These are phyloP conservation scores for Chaetoceros muelleri DNA, from an alignment of 108 stramenopile genomes.

Conservation along the genomic window DNA sequence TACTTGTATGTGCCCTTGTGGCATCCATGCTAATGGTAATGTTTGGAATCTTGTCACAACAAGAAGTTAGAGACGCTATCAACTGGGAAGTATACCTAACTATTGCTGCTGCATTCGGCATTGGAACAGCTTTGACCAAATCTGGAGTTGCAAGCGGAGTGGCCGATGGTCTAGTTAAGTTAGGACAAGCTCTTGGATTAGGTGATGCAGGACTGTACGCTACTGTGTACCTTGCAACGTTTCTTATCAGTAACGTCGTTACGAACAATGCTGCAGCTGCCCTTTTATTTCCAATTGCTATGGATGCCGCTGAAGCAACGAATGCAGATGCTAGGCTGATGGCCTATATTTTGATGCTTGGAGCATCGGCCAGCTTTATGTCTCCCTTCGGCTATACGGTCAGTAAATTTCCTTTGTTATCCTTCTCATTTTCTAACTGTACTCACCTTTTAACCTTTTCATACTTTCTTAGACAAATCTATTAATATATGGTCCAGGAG, in stretches of 20 bases:
- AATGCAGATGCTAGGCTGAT: constrained; percentile 48
- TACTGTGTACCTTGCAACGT: constrained; percentile 77
- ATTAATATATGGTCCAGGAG: constrained; percentile 77
- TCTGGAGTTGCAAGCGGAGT: constrained; percentile 64
- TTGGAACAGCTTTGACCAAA: constrained; percentile 63
- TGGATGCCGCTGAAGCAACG: constrained; percentile 62
- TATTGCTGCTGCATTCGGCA: constrained; percentile 73
- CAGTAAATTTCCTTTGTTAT: background rate
- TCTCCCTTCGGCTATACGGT: constrained; percentile 70
- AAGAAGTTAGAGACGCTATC: constrained; percentile 71
- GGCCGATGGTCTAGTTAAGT: constrained; percentile 40
- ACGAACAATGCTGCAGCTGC: constrained; percentile 88
- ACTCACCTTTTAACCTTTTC: background rate
- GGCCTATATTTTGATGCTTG: constrained; percentile 69
- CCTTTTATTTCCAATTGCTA: constrained; percentile 73
- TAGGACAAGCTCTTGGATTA: constrained; percentile 40
- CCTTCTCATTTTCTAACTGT: background rate
- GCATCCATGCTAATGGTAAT: constrained; percentile 52
- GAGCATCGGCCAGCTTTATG: constrained; percentile 73
- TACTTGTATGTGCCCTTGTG: constrained; percentile 50
- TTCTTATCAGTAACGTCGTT: constrained; percentile 67
- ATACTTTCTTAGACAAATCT: constrained; percentile 42
- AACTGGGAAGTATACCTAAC: constrained; percentile 78
- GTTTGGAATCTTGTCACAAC: constrained; percentile 64
- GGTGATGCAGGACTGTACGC: constrained; percentile 66